A percentile compares a stretch with the other conserved stretches of the same genome.
Evolutionary conservation across 257 asterid genomes (phyloP).

Genomic region (Solanum piurae): DNA sequence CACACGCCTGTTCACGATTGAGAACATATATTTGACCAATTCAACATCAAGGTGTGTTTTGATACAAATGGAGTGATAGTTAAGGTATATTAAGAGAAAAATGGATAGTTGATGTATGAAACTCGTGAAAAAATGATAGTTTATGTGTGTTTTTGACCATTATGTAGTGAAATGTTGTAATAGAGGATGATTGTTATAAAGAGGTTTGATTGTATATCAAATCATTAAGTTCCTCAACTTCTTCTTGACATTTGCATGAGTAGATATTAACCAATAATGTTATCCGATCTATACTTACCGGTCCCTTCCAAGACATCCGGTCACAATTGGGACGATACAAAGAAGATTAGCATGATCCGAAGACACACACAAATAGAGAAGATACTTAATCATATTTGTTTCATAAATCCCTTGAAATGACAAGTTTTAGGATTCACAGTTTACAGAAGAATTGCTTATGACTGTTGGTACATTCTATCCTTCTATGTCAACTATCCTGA

Average conservation of each 20-base stretch:
- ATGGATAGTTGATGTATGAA: not conserved
- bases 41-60: not conserved
- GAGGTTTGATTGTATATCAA: not conserved
- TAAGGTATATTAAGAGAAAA: not conserved
- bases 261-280: not conserved
- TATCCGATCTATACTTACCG: not conserved
- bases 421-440: too few relatives aligned
- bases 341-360: not conserved
- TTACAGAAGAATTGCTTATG: not conserved
- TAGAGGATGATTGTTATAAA: fast-evolving
- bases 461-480: not conserved
- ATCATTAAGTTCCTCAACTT: not conserved
- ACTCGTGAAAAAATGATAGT: not conserved
- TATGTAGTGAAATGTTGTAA: not conserved
- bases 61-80: not conserved
- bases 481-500: not conserved
- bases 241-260: not conserved
- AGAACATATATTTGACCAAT: not conserved
- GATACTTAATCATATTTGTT: not conserved
- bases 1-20: not conserved
- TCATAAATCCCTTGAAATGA: too few relatives aligned
- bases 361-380: not conserved
- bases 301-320: not conserved
- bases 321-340: not conserved
- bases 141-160: not conserved